phyloP scores from a whole-genome alignment of 2,329 filamentous ascomycete species.

The Epichloe sibirici region DNA sequence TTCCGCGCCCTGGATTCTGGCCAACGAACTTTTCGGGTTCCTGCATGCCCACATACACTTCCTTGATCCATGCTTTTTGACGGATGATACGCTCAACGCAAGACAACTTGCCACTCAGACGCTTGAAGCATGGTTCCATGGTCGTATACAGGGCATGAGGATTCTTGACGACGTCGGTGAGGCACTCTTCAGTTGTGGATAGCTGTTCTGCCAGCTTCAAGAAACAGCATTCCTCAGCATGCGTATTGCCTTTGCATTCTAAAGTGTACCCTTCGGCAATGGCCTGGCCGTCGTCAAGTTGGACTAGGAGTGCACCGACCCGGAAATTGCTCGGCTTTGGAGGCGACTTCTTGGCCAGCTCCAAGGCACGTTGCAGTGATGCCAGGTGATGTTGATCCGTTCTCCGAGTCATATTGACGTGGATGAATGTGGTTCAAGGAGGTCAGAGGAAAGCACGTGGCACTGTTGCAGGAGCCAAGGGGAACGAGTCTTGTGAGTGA shows the following conservation, averaged over 20 bases:
- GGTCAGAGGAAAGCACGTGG: neutral
- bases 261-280: constrained; percentile 81
- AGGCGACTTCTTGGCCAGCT: constrained; percentile 66
- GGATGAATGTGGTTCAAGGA: neutral
- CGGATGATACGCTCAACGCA: constrained; percentile 71
- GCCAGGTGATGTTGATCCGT: constrained; percentile 29
- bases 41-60: constrained; percentile 75
- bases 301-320: constrained; percentile 80
- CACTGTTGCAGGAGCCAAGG: neutral
- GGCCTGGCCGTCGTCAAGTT: constrained; percentile 35
- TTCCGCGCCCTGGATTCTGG: constrained; percentile 61
- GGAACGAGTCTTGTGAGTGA: neutral
- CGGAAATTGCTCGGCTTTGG: constrained; percentile 86
- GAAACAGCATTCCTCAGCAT: constrained; percentile 89
- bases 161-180: constrained; percentile 28
- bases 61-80: constrained; percentile 49
- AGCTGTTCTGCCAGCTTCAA: constrained; percentile 51
- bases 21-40: constrained; percentile 88
- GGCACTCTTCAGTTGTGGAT: constrained; percentile 37
- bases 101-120: constrained; percentile 61
- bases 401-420: constrained; percentile 12
- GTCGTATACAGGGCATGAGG: constrained; percentile 66
- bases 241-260: constrained; percentile 84
- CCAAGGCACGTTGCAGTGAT: constrained; percentile 58
- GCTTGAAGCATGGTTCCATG: constrained; percentile 71